A percentile compares a stretch with the other conserved stretches of the same genome.
Evolutionary conservation across 1,139 yeast genomes (phyloP).

Genomic region (Suhomyces bribrorum): DNA sequence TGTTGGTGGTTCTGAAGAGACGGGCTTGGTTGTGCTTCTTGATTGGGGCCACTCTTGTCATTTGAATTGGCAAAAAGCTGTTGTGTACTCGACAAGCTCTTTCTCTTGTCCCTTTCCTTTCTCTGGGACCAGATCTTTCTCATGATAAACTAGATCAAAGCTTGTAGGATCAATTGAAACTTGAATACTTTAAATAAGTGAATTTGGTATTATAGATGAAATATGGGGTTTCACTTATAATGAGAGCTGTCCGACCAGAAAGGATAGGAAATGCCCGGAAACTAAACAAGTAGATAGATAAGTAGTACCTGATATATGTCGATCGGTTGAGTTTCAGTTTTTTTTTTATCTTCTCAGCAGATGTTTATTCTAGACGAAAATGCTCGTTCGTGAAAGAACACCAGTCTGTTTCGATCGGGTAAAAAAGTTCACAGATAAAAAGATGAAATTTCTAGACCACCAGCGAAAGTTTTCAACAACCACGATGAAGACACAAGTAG

Average conservation of each 20-base stretch:
- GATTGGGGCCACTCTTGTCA: background rate
- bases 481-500: too few relatives aligned
- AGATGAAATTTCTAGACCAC: too few relatives aligned
- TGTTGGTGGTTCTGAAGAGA: constrained; percentile 2
- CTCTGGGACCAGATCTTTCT: constrained; percentile 36
- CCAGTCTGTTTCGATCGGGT: background rate
- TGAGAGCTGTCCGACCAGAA: too few relatives aligned
- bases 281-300: too few relatives aligned
- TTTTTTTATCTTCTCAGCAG: background rate
- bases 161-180: background rate
- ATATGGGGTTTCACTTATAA: too few relatives aligned
- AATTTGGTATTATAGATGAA: background rate
- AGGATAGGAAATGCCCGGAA: too few relatives aligned
- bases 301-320: background rate
- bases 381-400: background rate
- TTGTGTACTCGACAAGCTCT: constrained; percentile 21
- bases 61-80: constrained; percentile 7
- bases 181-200: background rate
- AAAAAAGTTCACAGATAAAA: background rate
- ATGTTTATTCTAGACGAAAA: background rate
- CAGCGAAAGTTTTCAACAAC: too few relatives aligned
- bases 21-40: constrained; percentile 2
- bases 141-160: constrained; percentile 17
- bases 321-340: background rate
- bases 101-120: constrained; percentile 31